A percentile compares a stretch with the other conserved stretches of the same genome.
phyloP scores from a whole-genome alignment of 192 early-diverging fungal genomes.

The Chytriomyces hyalinus region DNA sequence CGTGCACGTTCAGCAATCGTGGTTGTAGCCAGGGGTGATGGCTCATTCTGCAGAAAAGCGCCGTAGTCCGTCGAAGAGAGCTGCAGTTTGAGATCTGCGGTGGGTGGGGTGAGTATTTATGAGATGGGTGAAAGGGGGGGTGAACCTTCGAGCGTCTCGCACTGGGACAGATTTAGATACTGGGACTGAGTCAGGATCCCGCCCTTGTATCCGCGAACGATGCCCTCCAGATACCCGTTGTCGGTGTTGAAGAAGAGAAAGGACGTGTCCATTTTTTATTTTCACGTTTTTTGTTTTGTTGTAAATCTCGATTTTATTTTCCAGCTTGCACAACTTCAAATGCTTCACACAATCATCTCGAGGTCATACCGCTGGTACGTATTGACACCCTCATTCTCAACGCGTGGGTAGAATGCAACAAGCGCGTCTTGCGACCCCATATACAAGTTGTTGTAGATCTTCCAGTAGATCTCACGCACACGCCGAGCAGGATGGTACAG shows the following conservation, averaged over 20 bases:
- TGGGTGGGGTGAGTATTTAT: not conserved
- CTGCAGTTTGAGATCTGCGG: conserved; percentile 90
- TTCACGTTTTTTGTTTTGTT: too few relatives aligned
- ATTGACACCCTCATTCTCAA: conserved; percentile 82
- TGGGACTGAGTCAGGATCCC: conserved; percentile 80
- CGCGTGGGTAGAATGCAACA: conserved; percentile 89
- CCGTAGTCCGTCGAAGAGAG: conserved; percentile 96
- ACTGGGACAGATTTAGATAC: conserved; percentile 96
- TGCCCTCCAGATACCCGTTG: conserved; percentile 90
- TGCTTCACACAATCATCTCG: conserved; percentile 55
- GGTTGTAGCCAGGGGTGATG: conserved; percentile 92
- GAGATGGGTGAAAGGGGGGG: not conserved
- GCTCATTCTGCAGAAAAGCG: conserved; percentile 91
- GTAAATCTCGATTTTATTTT: too few relatives aligned
- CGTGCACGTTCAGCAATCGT: conserved; percentile 87
- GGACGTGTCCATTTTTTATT: not conserved
- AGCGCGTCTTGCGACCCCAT: conserved; percentile 88
- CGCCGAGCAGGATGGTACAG: conserved; percentile 96
- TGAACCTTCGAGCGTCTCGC: conserved; percentile 93
- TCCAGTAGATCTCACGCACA: conserved; percentile 98
- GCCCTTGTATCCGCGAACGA: conserved; percentile 91
- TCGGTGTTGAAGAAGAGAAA: conserved; percentile 80
- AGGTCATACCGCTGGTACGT: conserved; percentile 83
- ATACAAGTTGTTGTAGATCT: conserved; percentile 95
- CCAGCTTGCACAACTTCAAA: not conserved